Base-by-base conservation (phyloP, 208 protist genomes). In the Acanthamoeba triangularis region DNA sequence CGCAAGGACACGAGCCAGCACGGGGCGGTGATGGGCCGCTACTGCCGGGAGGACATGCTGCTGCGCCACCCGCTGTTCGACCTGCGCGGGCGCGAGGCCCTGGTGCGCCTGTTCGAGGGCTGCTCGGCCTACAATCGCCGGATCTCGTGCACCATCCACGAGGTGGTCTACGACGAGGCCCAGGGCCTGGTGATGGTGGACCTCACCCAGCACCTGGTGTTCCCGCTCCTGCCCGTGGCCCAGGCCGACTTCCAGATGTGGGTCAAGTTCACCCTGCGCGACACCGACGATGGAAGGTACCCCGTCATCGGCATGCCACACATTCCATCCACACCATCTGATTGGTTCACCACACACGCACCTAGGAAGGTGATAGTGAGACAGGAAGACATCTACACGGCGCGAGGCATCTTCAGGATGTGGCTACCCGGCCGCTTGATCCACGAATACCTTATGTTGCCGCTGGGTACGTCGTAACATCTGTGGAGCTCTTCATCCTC, bases 1-100 rank as follows among this genome's bases (percentile, higher is more conserved):
- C 30, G 30, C 23, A 78, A 78, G 69, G 69, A 78, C 69, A 28
- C 69, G 23, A 78, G 69, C 69, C 33, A 78, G n/a, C 69, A 78
- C 69, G 33, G 30, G 10, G 7, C 28, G 14, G 69, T 78, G 69
- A 13, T 78, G 11, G 69, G 37, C 2, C n/a, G 10, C 7, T 78
- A 78, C 69, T 78, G 69, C 69, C 7, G 37, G 28, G 33, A 78
- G 28, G 30, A 78, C n/a, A n/a, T 78, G 30, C 37, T 78, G 0
- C 69, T 78, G 69, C n/a, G 69, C 37, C 69, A 78, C 30, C 69
- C 69, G n/a, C 69, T 78, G 69, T 78, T 78, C 69, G 69, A 78
- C 0, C 69, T 78, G n/a, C 69, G 69, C 8, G 69, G 69, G 11
- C 25, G 20, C 11, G 30, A 41, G 2, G 69, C 69, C 14, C n/a